Conservation (phyloP, 1,284 basidiomycete genomes). For the Apiotrichum veenhuisii region DNA sequence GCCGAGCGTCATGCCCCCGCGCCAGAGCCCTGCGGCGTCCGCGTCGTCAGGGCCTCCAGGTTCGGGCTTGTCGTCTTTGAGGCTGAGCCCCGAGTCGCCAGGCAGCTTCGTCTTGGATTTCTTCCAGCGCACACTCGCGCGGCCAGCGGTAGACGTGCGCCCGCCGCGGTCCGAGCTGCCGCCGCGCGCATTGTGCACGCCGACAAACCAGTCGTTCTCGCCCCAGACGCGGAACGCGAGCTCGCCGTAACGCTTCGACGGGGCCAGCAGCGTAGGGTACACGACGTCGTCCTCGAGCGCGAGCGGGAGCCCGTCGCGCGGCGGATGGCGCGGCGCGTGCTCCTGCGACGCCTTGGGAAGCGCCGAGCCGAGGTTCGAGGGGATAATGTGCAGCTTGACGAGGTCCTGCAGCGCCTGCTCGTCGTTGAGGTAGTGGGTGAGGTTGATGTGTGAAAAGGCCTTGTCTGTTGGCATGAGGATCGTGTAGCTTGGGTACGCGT, state of each 20-base stretch:
- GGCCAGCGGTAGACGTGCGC: slow-evolving; percentile 71
- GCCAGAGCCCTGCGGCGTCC: slow-evolving; percentile 25
- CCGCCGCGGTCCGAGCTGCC: slow-evolving; percentile 67
- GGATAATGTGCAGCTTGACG: slow-evolving; percentile 86
- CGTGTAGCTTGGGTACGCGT: slow-evolving; percentile 60
- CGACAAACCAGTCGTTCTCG: slow-evolving; percentile 63
- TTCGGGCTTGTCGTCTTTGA: too few relatives aligned
- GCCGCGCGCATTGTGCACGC: slow-evolving; percentile 82
- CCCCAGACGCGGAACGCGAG: slow-evolving; percentile 65
- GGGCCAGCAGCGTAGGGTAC: slow-evolving; percentile 68
- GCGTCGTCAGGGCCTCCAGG: not conserved
- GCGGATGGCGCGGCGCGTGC: slow-evolving; percentile 13
- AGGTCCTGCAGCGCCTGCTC: slow-evolving; percentile 61
- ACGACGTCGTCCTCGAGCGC: slow-evolving; percentile 64
- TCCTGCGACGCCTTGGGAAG: slow-evolving; percentile 7
- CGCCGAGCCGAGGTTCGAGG: slow-evolving; percentile 31
- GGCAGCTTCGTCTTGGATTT: slow-evolving; percentile 26
- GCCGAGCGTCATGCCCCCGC: slow-evolving; percentile 48
- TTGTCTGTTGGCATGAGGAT: slow-evolving; percentile 86
- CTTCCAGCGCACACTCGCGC: slow-evolving; percentile 60
- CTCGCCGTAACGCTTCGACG: slow-evolving; percentile 66
- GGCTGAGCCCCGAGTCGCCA: not conserved
- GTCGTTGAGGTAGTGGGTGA: slow-evolving; percentile 71
- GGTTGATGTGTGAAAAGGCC: slow-evolving; percentile 83
- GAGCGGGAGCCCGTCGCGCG: slow-evolving; percentile 58